phyloP scores from a whole-genome alignment of 1,284 basidiomycete species.

The Coniophora puteana region DNA sequence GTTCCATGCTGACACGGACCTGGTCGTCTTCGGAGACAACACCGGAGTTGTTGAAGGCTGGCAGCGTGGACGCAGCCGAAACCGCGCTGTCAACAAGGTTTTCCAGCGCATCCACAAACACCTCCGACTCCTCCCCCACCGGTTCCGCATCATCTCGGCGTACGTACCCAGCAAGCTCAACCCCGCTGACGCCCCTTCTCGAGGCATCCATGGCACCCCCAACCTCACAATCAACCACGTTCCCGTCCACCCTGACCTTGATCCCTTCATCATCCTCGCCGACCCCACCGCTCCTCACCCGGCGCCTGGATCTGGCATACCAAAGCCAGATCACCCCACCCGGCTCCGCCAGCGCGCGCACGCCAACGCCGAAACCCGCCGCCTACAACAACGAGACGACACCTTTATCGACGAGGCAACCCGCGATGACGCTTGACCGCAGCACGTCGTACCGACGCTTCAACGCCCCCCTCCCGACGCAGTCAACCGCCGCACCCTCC shows the following conservation, averaged over 20 bases:
- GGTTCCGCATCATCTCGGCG: conserved; percentile 6
- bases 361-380: too few species aligned
- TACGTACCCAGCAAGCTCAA: conserved; percentile 5
- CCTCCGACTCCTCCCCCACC: conserved; percentile 1
- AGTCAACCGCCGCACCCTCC: conserved; percentile 5
- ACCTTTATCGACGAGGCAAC: too few species aligned
- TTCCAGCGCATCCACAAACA: conserved; percentile 19
- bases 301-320: too few species aligned
- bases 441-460: not conserved
- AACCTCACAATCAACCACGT: not conserved
- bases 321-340: too few species aligned
- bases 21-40: conserved; percentile 34
- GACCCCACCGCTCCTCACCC: conserved; percentile 4
- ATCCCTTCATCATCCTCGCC: conserved; percentile 9
- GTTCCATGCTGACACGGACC: not conserved
- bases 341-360: too few species aligned
- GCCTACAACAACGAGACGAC: too few species aligned
- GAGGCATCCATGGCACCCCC: not conserved
- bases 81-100: conserved; percentile 16
- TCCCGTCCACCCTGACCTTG: not conserved
- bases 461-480: not conserved
- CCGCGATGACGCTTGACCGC: too few species aligned
- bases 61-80: conserved; percentile 33
- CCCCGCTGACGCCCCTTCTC: conserved; percentile 6
- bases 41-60: conserved; percentile 34